Conservation (phyloP, 139 green algal species). For the Dunaliella primolecta region DNA sequence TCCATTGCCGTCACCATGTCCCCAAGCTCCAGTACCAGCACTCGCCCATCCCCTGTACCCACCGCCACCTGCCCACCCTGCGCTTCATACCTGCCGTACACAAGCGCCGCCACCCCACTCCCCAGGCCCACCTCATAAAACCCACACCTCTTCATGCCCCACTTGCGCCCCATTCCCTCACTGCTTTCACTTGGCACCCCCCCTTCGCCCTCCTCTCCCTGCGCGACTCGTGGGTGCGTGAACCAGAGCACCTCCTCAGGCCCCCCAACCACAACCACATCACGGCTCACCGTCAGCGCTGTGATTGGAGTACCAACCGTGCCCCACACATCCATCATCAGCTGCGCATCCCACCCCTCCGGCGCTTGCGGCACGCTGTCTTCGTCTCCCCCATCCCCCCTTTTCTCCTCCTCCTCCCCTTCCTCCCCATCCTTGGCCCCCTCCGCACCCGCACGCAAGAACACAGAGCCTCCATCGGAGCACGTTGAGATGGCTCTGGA, state of each 20-base stretch:
- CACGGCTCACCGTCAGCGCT: constrained; percentile 19
- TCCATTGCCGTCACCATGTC: background rate
- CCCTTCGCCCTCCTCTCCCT: background rate
- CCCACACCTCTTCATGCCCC: background rate
- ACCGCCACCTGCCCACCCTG: background rate
- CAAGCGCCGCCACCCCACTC: background rate
- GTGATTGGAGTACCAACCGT: background rate
- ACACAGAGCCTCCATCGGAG: background rate
- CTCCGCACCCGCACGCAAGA: no score
- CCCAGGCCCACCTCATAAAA: background rate
- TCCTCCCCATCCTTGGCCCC: background rate
- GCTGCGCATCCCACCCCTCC: background rate
- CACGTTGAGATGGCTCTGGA: background rate
- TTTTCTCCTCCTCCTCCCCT: no score
- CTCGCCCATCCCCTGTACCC: constrained; percentile 10
- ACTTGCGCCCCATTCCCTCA: background rate
- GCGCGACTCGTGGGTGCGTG: background rate
- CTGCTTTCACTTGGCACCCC: background rate
- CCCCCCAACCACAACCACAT: constrained; percentile 21
- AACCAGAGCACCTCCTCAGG: constrained; percentile 17
- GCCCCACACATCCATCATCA: background rate
- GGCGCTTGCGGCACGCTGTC: background rate
- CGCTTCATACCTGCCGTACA: background rate
- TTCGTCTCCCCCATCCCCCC: no score
- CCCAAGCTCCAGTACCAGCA: constrained; percentile 2